These are phyloP conservation scores for Conoideocrella luteorostrata DNA, from an alignment of 2,329 filamentous ascomycete species.

Conservation along the genomic window DNA sequence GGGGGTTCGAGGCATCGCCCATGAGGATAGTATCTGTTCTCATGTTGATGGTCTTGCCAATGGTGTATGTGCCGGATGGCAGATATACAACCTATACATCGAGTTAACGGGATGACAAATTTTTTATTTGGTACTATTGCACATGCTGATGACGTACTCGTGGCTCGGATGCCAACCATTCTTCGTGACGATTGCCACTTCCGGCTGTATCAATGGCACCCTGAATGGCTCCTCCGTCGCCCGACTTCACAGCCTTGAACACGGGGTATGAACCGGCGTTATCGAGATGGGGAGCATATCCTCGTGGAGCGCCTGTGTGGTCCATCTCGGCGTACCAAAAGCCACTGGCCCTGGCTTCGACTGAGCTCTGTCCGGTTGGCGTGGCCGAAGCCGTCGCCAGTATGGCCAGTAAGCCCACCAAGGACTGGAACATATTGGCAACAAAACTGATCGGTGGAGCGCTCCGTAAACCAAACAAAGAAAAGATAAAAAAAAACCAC, in stretches of 20 bases:
- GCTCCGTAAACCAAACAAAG: no score
- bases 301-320: slow-evolving; percentile 29
- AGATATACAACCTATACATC: slow-evolving; percentile 31
- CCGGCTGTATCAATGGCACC: slow-evolving; percentile 31
- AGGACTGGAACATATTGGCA: neutral
- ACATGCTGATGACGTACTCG: slow-evolving; percentile 20
- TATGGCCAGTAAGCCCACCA: slow-evolving; percentile 3
- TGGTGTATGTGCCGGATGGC: slow-evolving; percentile 34
- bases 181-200: slow-evolving; percentile 24
- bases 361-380: slow-evolving; percentile 3
- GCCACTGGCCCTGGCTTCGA: slow-evolving; percentile 12
- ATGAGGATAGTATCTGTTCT: slow-evolving; percentile 39
- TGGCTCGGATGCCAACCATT: slow-evolving; percentile 37
- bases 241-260: slow-evolving; percentile 30
- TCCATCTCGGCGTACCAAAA: slow-evolving; percentile 40
- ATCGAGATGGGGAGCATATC: slow-evolving; percentile 35
- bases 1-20: slow-evolving; percentile 38
- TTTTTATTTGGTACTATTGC: neutral
- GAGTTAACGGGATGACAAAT: neutral
- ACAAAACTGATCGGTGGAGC: no score
- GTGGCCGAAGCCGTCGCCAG: slow-evolving; percentile 14
- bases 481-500: no score
- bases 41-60: slow-evolving; percentile 32
- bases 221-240: slow-evolving; percentile 31
- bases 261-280: slow-evolving; percentile 30